Evolutionary conservation across 2,329 filamentous ascomycete genomes (phyloP), one percentile per base, ranked within the genome.

Genomic region (Thyridium curvatum): DNA sequence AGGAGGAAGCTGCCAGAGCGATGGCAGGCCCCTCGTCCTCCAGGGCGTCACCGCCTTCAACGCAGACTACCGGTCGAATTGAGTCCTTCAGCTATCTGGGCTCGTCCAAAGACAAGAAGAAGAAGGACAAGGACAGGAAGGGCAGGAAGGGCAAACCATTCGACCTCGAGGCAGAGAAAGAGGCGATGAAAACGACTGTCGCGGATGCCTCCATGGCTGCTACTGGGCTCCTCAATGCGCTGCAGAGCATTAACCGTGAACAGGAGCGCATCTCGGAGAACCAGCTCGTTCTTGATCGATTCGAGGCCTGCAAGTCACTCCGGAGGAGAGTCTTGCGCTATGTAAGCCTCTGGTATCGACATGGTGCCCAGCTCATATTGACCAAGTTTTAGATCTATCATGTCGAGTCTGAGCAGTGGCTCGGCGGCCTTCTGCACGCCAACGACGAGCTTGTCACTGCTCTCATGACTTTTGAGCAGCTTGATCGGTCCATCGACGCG

Each of bases 381-480:
- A 60, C 38, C 18, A 15, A 16, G 34, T 14, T 31, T 3, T 40
- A 82, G 78, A 95, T 97, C 46, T 88, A 97, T 55, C 76, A 89
- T 37, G 84, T 97, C 12, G 87, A 95, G 57, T 83, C 81, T 8
- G 91, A 97, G 54, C 82, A 97, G 53, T 96, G 86, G 72, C 81
- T 98, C 8, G 93, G 91, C 32, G 83, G 87, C 44, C 72, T 98
- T 4, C 80, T 98, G 14, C 87, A 93, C 53, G 90, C 91, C 47
- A 97, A 98, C 53, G 93, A 98, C 52, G 86, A 94, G 61, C 81
- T 98, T n/a, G 86, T 97, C 31, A 84, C 84, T 45, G 88, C 90
- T 2, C 72, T 98, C 41, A 95, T 94, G 78, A 86, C 89, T 0
- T 98, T 89, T 55, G 91, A 97, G 62, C 86, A 96, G 51, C 77